These are phyloP conservation scores for Mrakia hoshinonis DNA, from an alignment of 768 basidiomycete genomes.

Conservation along the genomic window DNA sequence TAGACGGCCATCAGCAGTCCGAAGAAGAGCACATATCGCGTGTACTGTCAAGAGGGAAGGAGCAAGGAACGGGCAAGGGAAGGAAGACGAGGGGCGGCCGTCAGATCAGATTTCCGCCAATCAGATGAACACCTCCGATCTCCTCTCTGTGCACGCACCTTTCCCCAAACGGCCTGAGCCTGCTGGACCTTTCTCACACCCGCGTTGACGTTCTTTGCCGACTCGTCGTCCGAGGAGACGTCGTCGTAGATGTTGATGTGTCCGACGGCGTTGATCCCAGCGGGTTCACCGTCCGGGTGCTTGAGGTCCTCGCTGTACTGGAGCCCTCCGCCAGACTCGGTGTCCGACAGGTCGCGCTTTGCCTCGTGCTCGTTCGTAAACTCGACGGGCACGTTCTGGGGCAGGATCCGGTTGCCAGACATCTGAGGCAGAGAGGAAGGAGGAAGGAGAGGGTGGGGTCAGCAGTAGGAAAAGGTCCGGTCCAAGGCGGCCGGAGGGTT, in stretches of 20 bases:
- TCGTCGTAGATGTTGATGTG: constrained; percentile 3
- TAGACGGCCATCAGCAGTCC: not conserved
- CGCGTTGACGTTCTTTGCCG: not conserved
- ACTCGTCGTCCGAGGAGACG: not conserved
- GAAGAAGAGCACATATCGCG: not conserved
- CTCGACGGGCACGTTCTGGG: not conserved
- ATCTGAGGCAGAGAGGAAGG: not conserved
- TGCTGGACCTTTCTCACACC: not conserved
- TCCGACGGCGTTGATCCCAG: not conserved
- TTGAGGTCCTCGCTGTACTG: too few species aligned
- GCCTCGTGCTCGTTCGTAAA: not conserved
- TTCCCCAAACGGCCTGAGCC: not conserved
- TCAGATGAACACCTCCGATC: not conserved
- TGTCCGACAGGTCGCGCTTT: not conserved
- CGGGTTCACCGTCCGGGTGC: not conserved
- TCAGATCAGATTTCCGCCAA: not conserved
- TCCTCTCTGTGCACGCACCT: not conserved
- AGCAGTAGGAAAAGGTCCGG: not conserved
- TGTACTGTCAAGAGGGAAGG: not conserved
- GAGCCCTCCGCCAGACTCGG: not conserved
- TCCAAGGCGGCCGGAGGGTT: not conserved
- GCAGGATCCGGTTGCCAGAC: not conserved
- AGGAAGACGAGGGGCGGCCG: not conserved
- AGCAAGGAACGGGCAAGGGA: not conserved
- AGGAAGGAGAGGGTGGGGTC: not conserved